Evolutionary conservation across 148 eudicot genomes (phyloP), one percentile per base, ranked within the genome.

Genomic region (Gaultheria prostrata): DNA sequence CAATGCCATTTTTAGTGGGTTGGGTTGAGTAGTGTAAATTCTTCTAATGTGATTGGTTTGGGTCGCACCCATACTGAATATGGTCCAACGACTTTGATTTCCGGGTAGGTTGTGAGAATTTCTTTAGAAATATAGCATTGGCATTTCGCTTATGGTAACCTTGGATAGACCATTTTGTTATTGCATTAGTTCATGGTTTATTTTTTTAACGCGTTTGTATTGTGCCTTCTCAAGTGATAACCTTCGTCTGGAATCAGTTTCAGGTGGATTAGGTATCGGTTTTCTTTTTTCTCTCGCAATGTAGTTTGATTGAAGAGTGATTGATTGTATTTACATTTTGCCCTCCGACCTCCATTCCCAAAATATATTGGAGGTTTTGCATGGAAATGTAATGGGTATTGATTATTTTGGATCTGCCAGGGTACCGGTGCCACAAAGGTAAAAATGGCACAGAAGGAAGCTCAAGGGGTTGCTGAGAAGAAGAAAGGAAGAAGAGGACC

Each of bases 401-500:
- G 1, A 35, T 56, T 6, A 1, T 45, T 82, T 80, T 74, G 70
- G 45, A 50, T 80, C 79, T 77, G 32, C 73, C 82, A 96, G 99
- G 99, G 99, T 70, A 96, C 99, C 11, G 98, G 89, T 51, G 98
- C 88, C 32, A 96, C 99, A 28, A 96, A 96, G 87, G 91, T 96
- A 69, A 96, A 96, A 85, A 92, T 96, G 97, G 92, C 95, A n/a
- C 98, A 96, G 70, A 96, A 96, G 82, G 99, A 94, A 87, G 97
- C 97, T 77, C 97, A 96, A 84, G 99, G 99, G 49, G 89, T 96
- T 84, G 99, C 99, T 24, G 99, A 96, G 89, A 96, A 94, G 88
- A 92, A 89, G 86, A 96, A 93, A 89, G 99, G 99, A 87, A 89
- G 98, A 84, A 90, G 99, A 89, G 98, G 99, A 57, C 99, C 99